Base-by-base conservation (phyloP, 2,329 filamentous ascomycete genomes). In the Pyrenochaeta sp. region DNA sequence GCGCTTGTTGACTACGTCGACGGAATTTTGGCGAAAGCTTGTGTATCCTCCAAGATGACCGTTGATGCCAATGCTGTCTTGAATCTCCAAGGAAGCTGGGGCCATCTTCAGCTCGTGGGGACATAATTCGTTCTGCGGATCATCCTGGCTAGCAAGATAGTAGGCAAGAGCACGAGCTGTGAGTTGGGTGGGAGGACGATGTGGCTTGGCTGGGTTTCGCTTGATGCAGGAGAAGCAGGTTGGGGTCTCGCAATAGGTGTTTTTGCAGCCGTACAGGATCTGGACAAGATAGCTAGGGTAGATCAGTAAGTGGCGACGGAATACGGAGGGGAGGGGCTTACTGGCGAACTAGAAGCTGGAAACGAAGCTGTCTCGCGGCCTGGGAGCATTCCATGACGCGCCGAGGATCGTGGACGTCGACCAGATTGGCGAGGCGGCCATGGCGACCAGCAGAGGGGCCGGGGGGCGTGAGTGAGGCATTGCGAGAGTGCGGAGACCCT, bases 81-180 rank as follows among this genome's bases (percentile, higher is more conserved):
- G 51, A 13, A 68, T 52, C 32, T 61, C 60, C 11, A 71, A 35
- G 7, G 41, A 53, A 13, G 53, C 48, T 7, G 68, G 67, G 3
- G 60, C 42, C 18, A 69, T 63, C 7, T 63, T 71, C 26, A 72
- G 65, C 14, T 68, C 55, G 42, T 81, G 75, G 23, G 75, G 76
- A 59, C 90, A 96, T 0, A 96, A 74, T 3, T 82, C 83, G 44
- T 74, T 78, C 51, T 89, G 85, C 0, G 90, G 84, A 53, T 94
- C 84, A 58, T 92, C 88, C 63, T 90, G 85, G 60, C 87, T 89
- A 7, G 90, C 89, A 36, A 96, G 79, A 61, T 89, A 89, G 42
- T 89, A 82, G 9, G 91, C 91, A 21, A 96, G 73, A 1, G 88
- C 89, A 60, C 90, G 83, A 7, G 91, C 90, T 61, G 90, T 96